These are phyloP conservation scores for Lonicera japonica DNA, from an alignment of 129 eudicot species.

Conservation along the genomic window DNA sequence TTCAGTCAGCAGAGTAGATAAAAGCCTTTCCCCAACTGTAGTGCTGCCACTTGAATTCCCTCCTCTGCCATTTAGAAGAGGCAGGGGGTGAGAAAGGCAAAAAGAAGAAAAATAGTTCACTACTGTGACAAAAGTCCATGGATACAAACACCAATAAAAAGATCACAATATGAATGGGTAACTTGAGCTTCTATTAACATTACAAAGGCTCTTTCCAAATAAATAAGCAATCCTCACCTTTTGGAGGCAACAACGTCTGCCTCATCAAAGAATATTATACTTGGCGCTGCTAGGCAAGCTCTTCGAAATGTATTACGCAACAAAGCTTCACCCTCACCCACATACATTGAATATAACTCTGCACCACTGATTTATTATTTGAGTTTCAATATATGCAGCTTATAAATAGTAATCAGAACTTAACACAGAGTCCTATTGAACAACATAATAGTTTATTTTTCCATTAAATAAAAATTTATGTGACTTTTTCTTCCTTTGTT, in stretches of 20 bases:
- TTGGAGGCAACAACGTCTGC: slow-evolving; percentile 81
- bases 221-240: slow-evolving; percentile 33
- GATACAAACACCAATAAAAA: no score
- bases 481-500: no score
- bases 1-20: slow-evolving; percentile 93
- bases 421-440: no score
- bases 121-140: no score
- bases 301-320: slow-evolving; percentile 78
- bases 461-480: no score
- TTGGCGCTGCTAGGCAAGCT: slow-evolving; percentile 98
- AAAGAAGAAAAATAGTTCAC: background rate
- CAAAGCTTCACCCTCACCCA: slow-evolving; percentile 96
- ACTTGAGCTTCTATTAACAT: background rate
- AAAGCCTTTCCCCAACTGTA: slow-evolving; percentile 79
- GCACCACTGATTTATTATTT: slow-evolving; percentile 60
- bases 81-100: background rate
- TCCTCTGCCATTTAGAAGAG: slow-evolving; percentile 46
- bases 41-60: slow-evolving; percentile 73
- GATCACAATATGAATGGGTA: background rate
- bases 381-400: slow-evolving; percentile 8
- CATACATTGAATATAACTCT: slow-evolving; percentile 87
- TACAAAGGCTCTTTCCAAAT: background rate
- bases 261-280: slow-evolving; percentile 93
- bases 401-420: background rate
- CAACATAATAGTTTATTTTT: no score